These are phyloP conservation scores for Apiospora arundinis DNA, from an alignment of 2,329 filamentous ascomycete species.

Conservation along the genomic window DNA sequence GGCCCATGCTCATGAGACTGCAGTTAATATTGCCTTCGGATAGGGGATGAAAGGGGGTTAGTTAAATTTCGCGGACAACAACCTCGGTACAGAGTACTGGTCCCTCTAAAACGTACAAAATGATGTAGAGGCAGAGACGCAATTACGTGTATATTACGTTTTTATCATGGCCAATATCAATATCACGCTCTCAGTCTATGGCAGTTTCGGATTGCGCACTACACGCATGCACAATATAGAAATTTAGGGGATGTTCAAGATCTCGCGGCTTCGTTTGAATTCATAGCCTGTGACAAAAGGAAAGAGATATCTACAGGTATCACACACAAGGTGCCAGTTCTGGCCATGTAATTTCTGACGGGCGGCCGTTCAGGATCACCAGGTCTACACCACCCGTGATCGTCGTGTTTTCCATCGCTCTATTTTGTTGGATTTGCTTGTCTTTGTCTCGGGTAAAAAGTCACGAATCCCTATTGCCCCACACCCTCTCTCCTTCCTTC, in stretches of 20 bases:
- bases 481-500: background rate
- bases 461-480: background rate
- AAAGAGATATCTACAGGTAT: constrained; percentile 27
- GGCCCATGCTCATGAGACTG: background rate
- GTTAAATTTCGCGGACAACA: too few species aligned
- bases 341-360: constrained; percentile 7
- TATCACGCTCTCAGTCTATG: background rate
- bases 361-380: constrained; percentile 5
- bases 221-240: background rate
- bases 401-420: constrained; percentile 19
- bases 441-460: background rate
- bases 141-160: too few species aligned
- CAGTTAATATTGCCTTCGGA: background rate
- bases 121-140: too few species aligned
- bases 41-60: too few species aligned
- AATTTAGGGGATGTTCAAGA: background rate
- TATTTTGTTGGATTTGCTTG: constrained; percentile 20
- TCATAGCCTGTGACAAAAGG: constrained; percentile 22
- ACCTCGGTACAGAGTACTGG: too few species aligned
- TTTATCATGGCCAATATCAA: too few species aligned
- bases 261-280: constrained; percentile 5
- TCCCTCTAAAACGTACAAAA: too few species aligned
- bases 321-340: constrained; percentile 19
- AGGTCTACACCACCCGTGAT: constrained; percentile 3
- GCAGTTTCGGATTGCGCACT: too few species aligned